Percentiles rank a stretch among this genome's conserved stretches.
phyloP scores from a whole-genome alignment of 129 eudicot genomes.

The Mikania micrantha region DNA sequence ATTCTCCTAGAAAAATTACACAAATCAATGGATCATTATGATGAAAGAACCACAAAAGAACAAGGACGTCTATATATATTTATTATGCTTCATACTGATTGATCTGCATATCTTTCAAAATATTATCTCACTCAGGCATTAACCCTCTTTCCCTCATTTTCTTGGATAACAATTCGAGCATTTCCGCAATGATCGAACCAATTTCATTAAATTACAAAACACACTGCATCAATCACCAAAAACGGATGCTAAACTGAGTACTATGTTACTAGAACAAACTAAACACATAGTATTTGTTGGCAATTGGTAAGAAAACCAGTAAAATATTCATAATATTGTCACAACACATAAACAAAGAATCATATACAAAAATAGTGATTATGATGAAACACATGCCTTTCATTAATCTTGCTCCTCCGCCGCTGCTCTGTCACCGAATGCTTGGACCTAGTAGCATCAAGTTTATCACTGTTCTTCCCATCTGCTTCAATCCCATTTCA shows the following conservation, averaged over 20 bases:
- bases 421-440: slow-evolving; percentile 97
- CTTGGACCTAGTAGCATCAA: slow-evolving; percentile 75
- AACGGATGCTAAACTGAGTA: background rate
- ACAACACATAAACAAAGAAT: background rate
- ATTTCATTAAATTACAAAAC: background rate
- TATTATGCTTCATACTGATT: background rate
- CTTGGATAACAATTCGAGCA: background rate
- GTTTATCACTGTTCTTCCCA: slow-evolving; percentile 75
- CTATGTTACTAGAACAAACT: background rate
- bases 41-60: background rate
- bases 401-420: slow-evolving; percentile 91
- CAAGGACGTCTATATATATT: background rate
- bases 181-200: background rate
- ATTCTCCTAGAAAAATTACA: background rate
- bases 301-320: no score
- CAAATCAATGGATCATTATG: background rate
- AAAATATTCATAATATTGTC: no score
- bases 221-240: background rate
- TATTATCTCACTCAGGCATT: background rate
- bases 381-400: slow-evolving; percentile 43
- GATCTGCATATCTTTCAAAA: background rate
- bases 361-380: background rate
- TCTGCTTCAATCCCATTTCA: slow-evolving; percentile 41
- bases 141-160: background rate
- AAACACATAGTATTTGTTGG: no score